Percentiles rank a stretch among this genome's conserved stretches.
Evolutionary conservation across 1,284 basidiomycete genomes (phyloP).

Genomic region (Naganishia sp.): DNA sequence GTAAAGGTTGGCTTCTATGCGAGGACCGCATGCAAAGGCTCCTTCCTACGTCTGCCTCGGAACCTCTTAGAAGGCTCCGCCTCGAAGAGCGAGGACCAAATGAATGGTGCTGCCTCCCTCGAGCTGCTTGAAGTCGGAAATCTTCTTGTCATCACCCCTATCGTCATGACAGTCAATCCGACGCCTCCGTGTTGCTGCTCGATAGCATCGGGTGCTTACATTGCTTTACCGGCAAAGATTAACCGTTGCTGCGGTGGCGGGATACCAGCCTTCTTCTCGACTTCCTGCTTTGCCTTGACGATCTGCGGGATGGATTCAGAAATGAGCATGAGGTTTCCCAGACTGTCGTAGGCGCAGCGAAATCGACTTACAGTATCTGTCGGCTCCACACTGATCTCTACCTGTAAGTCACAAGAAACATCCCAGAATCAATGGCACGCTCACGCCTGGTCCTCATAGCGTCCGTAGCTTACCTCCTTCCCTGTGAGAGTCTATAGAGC

Average conservation of each 20-base stretch:
- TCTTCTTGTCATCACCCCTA: conserved; percentile 80
- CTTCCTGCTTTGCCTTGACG: conserved; percentile 93
- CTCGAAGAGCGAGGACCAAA: conserved; percentile 87
- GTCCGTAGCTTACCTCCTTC: conserved; percentile 18
- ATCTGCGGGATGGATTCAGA: conserved; percentile 61
- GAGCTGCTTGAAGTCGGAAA: conserved; percentile 73
- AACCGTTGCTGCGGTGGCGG: conserved; percentile 95
- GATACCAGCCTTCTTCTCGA: conserved; percentile 98
- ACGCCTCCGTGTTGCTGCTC: neutral
- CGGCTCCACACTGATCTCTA: conserved; percentile 89
- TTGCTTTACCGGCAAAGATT: conserved; percentile 91
- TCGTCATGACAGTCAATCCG: neutral
- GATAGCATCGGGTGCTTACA: conserved; percentile 64
- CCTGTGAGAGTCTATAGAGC: conserved; percentile 34
- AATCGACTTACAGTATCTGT: conserved; percentile 72
- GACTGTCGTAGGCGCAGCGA: no score
- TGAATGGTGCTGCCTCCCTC: conserved; percentile 81
- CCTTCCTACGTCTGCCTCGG: neutral
- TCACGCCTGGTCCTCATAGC: neutral
- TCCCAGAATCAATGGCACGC: neutral
- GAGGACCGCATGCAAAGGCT: neutral
- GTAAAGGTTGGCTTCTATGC: neutral
- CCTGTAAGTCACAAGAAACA: conserved; percentile 36
- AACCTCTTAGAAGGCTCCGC: conserved; percentile 57
- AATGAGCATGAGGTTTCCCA: neutral